Conservation (phyloP, 2,329 filamentous ascomycete species). For the Escovopsis sp. region DNA sequence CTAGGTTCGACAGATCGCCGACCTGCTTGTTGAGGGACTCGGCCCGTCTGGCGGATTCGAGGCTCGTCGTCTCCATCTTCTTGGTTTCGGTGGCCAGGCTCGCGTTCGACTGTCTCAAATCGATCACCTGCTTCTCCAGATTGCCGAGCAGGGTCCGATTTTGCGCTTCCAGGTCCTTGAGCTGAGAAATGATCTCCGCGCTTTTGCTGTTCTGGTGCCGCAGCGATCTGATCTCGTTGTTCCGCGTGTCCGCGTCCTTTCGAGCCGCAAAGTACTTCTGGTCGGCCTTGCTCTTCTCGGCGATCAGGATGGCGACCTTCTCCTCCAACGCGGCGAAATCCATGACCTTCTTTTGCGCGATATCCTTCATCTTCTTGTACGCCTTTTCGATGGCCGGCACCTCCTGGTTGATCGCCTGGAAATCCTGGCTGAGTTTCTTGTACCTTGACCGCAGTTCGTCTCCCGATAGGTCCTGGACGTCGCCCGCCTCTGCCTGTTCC, state of each 20-base stretch:
- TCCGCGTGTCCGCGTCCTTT: constrained; percentile 79
- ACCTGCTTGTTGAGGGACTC: constrained; percentile 67
- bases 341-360: constrained; percentile 76
- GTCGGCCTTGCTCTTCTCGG: constrained; percentile 91
- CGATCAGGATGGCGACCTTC: constrained; percentile 54
- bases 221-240: constrained; percentile 64
- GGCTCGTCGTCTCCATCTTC: constrained; percentile 54
- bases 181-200: constrained; percentile 80
- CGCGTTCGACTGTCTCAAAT: constrained; percentile 67
- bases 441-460: constrained; percentile 66
- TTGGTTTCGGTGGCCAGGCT: constrained; percentile 58
- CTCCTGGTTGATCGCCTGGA: constrained; percentile 73
- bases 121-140: constrained; percentile 78
- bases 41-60: constrained; percentile 53
- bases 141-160: constrained; percentile 65
- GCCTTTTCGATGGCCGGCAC: constrained; percentile 79
- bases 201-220: constrained; percentile 77
- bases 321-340: constrained; percentile 68
- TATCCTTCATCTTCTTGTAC: constrained; percentile 73
- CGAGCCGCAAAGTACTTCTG: constrained; percentile 96
- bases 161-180: constrained; percentile 79
- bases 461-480: constrained; percentile 42
- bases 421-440: constrained; percentile 62
- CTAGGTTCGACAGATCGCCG: constrained; percentile 55
- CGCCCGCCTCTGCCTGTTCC: constrained; percentile 27